phyloP scores from a whole-genome alignment of 306 rosid species.

The Erythrophleum fordii region DNA sequence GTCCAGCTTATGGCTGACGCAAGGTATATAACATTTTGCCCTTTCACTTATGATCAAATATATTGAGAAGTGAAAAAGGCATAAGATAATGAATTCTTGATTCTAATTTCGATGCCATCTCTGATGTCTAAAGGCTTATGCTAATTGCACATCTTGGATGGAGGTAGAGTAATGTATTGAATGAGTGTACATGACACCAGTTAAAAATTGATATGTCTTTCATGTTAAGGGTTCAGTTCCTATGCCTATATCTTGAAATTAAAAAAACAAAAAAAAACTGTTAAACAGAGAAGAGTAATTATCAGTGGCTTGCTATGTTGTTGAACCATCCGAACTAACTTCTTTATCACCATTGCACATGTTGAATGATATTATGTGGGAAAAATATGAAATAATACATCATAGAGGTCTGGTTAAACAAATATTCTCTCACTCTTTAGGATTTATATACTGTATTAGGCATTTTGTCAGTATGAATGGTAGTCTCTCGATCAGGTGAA shows the following conservation, averaged over 20 bases:
- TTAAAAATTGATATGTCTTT: background rate
- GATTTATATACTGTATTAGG: background rate
- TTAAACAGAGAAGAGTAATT: background rate
- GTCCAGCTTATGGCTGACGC: slow-evolving; percentile 82
- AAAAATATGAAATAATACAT: background rate
- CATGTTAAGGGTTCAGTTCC: background rate
- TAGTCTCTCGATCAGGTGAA: background rate
- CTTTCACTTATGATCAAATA: background rate
- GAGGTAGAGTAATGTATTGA: background rate
- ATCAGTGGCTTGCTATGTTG: slow-evolving; percentile 6
- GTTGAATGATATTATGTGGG: background rate
- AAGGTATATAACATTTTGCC: slow-evolving; percentile 43
- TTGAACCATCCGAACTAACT: slow-evolving; percentile 10
- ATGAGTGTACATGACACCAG: background rate
- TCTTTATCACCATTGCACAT: background rate
- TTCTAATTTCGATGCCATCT: background rate
- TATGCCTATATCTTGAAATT: background rate
- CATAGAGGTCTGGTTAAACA: background rate
- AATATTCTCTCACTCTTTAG: background rate
- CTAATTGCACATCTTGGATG: background rate
- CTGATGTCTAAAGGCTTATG: background rate
- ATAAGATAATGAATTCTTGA: background rate
- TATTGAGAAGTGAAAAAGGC: background rate
- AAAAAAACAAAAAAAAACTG: background rate
- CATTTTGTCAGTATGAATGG: background rate